These are phyloP conservation scores for Naganishia liquefaciens DNA, from an alignment of 1,284 basidiomycete species.

Conservation along the genomic window DNA sequence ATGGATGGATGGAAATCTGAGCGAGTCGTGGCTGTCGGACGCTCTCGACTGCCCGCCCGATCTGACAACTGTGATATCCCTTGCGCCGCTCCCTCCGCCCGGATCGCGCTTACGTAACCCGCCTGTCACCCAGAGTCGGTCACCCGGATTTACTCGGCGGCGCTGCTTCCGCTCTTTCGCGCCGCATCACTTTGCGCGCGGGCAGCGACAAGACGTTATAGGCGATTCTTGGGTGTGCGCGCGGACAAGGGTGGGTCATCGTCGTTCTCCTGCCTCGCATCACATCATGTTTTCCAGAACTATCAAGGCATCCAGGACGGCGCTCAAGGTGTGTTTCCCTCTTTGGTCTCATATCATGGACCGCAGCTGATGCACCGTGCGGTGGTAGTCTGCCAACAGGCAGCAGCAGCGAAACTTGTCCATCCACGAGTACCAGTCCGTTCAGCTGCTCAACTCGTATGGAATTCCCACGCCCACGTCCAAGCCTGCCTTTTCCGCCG, in stretches of 20 bases:
- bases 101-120: slow-evolving; percentile 3
- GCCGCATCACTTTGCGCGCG: no score
- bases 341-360: background rate
- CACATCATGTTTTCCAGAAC: slow-evolving; percentile 29
- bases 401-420: slow-evolving; percentile 87
- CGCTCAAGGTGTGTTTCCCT: slow-evolving; percentile 16
- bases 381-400: slow-evolving; percentile 20
- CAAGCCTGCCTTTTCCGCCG: slow-evolving; percentile 78
- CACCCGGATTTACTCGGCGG: slow-evolving; percentile 14
- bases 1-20: background rate
- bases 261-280: background rate
- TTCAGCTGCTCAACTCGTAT: slow-evolving; percentile 94
- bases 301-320: slow-evolving; percentile 27
- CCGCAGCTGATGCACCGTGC: background rate
- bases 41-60: no score
- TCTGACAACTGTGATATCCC: background rate
- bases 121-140: background rate
- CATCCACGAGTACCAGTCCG: slow-evolving; percentile 98
- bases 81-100: background rate
- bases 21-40: no score
- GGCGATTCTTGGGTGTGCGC: no score
- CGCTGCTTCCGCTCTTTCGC: background rate
- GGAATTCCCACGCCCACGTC: slow-evolving; percentile 95
- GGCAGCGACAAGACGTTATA: no score
- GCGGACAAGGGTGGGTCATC: no score